These are phyloP conservation scores for Auriscalpium orientale DNA, from an alignment of 768 basidiomycete species.

Conservation along the genomic window DNA sequence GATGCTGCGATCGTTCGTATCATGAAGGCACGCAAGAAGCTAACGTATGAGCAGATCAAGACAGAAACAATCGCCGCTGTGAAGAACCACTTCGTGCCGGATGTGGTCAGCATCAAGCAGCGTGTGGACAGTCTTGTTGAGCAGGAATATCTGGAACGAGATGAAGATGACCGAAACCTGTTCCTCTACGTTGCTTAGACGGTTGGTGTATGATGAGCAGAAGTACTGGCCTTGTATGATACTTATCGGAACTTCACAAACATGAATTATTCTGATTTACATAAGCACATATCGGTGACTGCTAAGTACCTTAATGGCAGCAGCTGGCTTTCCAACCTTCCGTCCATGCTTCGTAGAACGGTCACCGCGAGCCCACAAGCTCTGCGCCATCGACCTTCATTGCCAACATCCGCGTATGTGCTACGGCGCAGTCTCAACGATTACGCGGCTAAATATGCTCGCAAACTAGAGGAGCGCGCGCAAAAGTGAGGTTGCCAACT, in stretches of 20 bases:
- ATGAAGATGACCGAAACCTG: conserved; percentile 59
- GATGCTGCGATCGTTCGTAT: conserved; percentile 96
- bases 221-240: too few relatives aligned
- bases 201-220: too few relatives aligned
- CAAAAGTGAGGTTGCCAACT: conserved; percentile 44
- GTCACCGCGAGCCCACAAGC: too few relatives aligned
- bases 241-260: too few relatives aligned
- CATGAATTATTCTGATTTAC: too few relatives aligned
- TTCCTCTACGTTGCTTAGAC: conserved; percentile 67
- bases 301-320: too few relatives aligned
- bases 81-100: conserved; percentile 80
- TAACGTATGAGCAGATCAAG: conserved; percentile 73
- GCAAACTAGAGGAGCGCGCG: conserved; percentile 58
- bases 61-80: conserved; percentile 82
- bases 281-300: too few relatives aligned
- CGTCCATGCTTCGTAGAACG: too few relatives aligned
- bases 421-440: conserved; percentile 1
- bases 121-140: conserved; percentile 79
- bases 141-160: conserved; percentile 76
- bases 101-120: conserved; percentile 79
- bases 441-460: conserved; percentile 52
- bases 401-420: too few relatives aligned
- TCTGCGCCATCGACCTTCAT: too few relatives aligned
- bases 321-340: too few relatives aligned
- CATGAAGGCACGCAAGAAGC: conserved; percentile 89